Conservation (phyloP, 257 asterid species). For the Linderniella brevidens region DNA sequence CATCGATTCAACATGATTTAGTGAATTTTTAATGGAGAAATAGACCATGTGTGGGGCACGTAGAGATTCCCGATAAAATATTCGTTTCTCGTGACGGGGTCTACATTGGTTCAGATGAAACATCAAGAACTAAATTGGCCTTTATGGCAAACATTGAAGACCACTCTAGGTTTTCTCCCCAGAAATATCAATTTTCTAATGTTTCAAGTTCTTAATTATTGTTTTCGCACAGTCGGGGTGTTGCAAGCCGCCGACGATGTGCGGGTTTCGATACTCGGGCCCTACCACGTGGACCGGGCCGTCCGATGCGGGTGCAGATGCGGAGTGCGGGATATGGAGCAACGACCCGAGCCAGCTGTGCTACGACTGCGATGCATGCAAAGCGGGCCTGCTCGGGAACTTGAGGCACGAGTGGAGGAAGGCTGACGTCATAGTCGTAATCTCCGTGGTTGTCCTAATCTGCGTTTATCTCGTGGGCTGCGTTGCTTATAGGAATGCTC, state of each 20-base stretch:
- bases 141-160: no score
- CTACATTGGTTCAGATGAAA: no score
- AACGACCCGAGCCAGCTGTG: conserved; percentile 58
- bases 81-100: no score
- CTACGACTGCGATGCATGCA: conserved; percentile 69
- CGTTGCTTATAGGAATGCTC: conserved; percentile 74
- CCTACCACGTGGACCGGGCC: conserved; percentile 55
- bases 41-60: no score
- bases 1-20: no score
- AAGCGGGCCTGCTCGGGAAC: conserved; percentile 73
- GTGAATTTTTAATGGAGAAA: no score
- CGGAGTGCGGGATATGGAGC: conserved; percentile 63
- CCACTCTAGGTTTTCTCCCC: neutral
- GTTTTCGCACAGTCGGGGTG: conserved; percentile 51
- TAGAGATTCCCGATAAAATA: no score
- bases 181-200: neutral
- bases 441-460: conserved; percentile 52
- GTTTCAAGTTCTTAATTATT: neutral
- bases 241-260: conserved; percentile 67
- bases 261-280: conserved; percentile 50
- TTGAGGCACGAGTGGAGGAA: conserved; percentile 68
- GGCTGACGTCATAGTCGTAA: conserved; percentile 41
- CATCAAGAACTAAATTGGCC: no score
- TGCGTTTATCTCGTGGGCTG: conserved; percentile 54
- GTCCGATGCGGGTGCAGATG: conserved; percentile 27